Percentiles rank a stretch among this genome's conserved stretches.
phyloP scores from a whole-genome alignment of 1,284 basidiomycete genomes.

The Calocybe gambosa region DNA sequence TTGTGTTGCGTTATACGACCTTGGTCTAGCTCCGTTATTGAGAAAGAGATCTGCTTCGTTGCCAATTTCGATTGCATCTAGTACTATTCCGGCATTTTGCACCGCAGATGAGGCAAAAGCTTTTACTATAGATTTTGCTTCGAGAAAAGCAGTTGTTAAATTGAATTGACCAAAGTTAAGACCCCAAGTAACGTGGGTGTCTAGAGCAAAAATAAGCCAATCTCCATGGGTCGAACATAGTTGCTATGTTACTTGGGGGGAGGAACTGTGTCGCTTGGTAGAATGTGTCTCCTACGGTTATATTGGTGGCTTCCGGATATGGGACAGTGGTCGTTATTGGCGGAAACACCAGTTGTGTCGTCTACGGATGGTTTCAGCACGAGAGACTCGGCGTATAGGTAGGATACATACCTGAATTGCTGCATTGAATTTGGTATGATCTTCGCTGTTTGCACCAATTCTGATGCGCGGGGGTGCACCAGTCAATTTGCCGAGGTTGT shows the following conservation, averaged over 20 bases:
- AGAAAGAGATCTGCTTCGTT: slow-evolving; percentile 61
- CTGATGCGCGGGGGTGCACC: slow-evolving; percentile 49
- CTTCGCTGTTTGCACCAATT: slow-evolving; percentile 61
- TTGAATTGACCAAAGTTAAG: slow-evolving; percentile 59
- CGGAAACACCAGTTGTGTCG: slow-evolving; percentile 42
- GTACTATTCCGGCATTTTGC: slow-evolving; percentile 35
- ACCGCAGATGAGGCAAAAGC: slow-evolving; percentile 46
- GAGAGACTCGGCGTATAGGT: too few relatives aligned
- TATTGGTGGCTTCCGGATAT: slow-evolving; percentile 55
- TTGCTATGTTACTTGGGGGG: slow-evolving; percentile 33
- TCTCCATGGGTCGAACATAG: neutral
- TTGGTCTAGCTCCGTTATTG: slow-evolving; percentile 40
- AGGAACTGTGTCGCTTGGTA: slow-evolving; percentile 53
- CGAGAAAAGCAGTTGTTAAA: slow-evolving; percentile 49
- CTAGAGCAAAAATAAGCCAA: slow-evolving; percentile 20
- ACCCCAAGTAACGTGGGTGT: slow-evolving; percentile 60
- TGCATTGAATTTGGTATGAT: slow-evolving; percentile 49
- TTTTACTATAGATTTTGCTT: slow-evolving; percentile 50
- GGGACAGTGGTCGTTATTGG: slow-evolving; percentile 41
- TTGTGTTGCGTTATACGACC: slow-evolving; percentile 39
- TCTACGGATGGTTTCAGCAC: slow-evolving; percentile 20
- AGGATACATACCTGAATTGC: slow-evolving; percentile 31
- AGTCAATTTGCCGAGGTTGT: slow-evolving; percentile 46
- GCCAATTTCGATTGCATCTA: slow-evolving; percentile 56
- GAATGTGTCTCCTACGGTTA: slow-evolving; percentile 54